phyloP scores from a whole-genome alignment of 2,329 filamentous ascomycete genomes.

The Lachnellula subtilissima region DNA sequence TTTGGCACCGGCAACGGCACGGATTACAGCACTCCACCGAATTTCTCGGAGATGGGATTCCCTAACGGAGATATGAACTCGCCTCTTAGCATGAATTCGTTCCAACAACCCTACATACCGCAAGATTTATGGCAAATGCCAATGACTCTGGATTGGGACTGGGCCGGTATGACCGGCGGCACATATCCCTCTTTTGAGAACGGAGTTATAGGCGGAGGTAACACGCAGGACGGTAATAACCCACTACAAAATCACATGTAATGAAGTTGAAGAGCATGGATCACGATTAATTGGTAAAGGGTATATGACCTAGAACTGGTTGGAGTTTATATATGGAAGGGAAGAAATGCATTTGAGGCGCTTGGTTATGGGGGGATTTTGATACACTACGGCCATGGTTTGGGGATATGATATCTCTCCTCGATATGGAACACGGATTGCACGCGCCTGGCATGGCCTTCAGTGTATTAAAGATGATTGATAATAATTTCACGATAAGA shows the following conservation, averaged over 20 bases:
- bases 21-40: conserved; percentile 23
- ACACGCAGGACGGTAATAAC: conserved; percentile 20
- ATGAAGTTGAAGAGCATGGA: background rate
- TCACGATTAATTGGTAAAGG: background rate
- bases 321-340: background rate
- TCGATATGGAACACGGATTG: background rate
- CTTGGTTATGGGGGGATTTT: background rate
- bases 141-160: conserved; percentile 82
- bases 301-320: background rate
- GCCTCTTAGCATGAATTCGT: conserved; percentile 39
- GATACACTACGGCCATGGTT: background rate
- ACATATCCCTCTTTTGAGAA: conserved; percentile 61
- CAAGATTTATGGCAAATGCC: conserved; percentile 94
- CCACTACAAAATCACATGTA: conserved; percentile 23
- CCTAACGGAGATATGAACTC: conserved; percentile 27
- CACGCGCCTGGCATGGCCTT: background rate
- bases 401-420: background rate
- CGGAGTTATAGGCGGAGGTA: conserved; percentile 35
- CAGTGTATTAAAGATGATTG: background rate
- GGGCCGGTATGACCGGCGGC: conserved; percentile 64
- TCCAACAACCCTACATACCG: conserved; percentile 83
- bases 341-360: background rate
- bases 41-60: conserved; percentile 25
- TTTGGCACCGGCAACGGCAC: conserved; percentile 9
- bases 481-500: background rate